A percentile compares a stretch with the other conserved stretches of the same genome.
Evolutionary conservation across 345 rosid species (phyloP).

Genomic region (Mangifera indica): DNA sequence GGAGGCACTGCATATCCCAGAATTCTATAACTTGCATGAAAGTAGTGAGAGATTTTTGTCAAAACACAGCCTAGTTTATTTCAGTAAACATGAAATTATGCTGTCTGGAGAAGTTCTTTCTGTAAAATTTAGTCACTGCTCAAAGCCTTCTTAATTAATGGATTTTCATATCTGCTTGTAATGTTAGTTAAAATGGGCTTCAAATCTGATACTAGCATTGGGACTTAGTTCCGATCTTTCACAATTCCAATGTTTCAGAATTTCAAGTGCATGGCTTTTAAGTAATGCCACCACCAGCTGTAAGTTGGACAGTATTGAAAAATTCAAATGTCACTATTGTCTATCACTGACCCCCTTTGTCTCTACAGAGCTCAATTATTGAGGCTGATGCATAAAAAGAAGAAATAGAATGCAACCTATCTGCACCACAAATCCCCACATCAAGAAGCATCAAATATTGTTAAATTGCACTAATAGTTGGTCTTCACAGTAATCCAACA

Average conservation of each 20-base stretch:
- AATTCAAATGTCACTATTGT: slow-evolving; percentile 32
- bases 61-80: neutral
- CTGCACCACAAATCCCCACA: slow-evolving; percentile 15
- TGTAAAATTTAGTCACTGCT: neutral
- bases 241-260: neutral
- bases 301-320: slow-evolving; percentile 9
- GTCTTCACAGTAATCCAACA: slow-evolving; percentile 6
- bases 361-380: slow-evolving; percentile 44
- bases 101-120: neutral
- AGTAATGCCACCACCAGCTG: slow-evolving; percentile 10
- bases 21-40: neutral
- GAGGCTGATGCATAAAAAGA: slow-evolving; percentile 41
- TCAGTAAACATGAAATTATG: neutral
- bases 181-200: slow-evolving; percentile 1
- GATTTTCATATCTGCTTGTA: neutral
- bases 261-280: slow-evolving; percentile 12
- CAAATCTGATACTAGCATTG: neutral
- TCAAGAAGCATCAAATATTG: slow-evolving; percentile 1
- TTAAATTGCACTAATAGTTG: neutral
- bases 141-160: neutral
- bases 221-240: slow-evolving; percentile 8
- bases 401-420: slow-evolving; percentile 39
- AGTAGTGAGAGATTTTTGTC: neutral
- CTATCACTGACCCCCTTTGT: slow-evolving; percentile 25
- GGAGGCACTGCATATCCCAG: neutral